Percentiles rank a stretch among this genome's conserved stretches.
Conservation (phyloP, 2,329 filamentous ascomycete genomes). For the Claviceps capensis region DNA sequence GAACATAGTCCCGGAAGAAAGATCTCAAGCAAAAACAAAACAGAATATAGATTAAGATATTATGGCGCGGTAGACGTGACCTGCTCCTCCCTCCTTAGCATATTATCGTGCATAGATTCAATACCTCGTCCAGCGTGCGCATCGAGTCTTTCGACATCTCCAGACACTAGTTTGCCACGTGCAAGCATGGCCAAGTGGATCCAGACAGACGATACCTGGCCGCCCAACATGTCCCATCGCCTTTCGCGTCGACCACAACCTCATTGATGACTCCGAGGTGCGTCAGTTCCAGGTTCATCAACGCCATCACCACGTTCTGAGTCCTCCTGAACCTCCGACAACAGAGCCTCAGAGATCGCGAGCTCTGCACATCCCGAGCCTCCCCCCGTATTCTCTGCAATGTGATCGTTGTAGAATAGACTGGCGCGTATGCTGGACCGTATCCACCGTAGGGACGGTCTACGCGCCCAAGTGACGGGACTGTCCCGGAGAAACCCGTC, state of each 20-base stretch:
- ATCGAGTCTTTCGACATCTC: too few relatives aligned
- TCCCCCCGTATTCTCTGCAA: conserved; percentile 15
- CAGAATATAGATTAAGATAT: neutral
- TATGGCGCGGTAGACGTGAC: neutral
- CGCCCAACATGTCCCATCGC: conserved; percentile 12
- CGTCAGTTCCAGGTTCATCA: conserved; percentile 7
- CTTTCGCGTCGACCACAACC: conserved; percentile 22
- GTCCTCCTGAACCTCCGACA: conserved; percentile 11
- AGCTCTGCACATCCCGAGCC: conserved; percentile 9
- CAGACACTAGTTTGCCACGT: too few relatives aligned
- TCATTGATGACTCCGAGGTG: conserved; percentile 21
- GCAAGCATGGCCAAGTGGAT: too few relatives aligned
- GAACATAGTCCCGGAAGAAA: neutral
- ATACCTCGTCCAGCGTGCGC: too few relatives aligned
- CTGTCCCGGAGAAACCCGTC: conserved; percentile 38
- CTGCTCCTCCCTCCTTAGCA: neutral
- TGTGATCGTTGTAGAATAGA: conserved; percentile 37
- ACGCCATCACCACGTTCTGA: conserved; percentile 7
- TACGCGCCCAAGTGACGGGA: conserved; percentile 24
- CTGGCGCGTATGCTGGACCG: conserved; percentile 39
- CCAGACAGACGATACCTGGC: neutral
- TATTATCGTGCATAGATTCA: too few relatives aligned
- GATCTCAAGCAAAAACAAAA: neutral
- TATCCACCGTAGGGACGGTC: conserved; percentile 31
- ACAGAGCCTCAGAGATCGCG: conserved; percentile 15